Evolutionary conservation across 2,329 filamentous ascomycete genomes (phyloP).

Genomic region (Calonectria ilicicola): DNA sequence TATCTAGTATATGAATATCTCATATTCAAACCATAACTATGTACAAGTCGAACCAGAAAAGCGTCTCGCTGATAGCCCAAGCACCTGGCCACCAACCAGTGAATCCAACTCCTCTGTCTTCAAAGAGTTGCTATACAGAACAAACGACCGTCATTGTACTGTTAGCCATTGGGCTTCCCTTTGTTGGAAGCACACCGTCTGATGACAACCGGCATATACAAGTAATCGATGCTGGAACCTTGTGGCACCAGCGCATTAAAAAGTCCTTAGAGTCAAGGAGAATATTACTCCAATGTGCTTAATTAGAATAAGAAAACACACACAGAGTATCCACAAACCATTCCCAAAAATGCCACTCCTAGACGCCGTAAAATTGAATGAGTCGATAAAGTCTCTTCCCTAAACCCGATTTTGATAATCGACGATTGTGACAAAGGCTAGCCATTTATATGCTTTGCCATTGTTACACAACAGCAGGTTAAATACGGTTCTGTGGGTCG

Average conservation of each 20-base stretch:
- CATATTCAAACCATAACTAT: conserved; percentile 36
- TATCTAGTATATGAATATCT: conserved; percentile 24
- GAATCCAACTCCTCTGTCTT: conserved; percentile 16
- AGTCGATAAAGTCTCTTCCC: conserved; percentile 24
- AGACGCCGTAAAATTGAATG: conserved; percentile 40
- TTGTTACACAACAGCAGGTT: conserved; percentile 14
- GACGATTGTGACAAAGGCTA: conserved; percentile 23
- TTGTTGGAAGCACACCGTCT: background rate
- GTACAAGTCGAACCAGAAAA: conserved; percentile 27
- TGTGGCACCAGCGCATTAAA: conserved; percentile 33
- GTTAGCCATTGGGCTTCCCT: background rate
- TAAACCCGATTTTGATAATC: conserved; percentile 30
- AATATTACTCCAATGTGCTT: conserved; percentile 30
- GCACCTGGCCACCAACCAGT: conserved; percentile 9
- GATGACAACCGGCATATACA: conserved; percentile 23
- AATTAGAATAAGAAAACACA: conserved; percentile 27
- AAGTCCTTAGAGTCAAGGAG: conserved; percentile 23
- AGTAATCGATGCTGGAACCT: conserved; percentile 21
- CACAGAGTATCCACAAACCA: conserved; percentile 31
- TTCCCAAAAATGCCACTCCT: conserved; percentile 35
- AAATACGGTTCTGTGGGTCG: conserved; percentile 43
- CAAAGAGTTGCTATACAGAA: conserved; percentile 19
- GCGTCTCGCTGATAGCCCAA: conserved; percentile 21
- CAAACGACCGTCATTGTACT: conserved; percentile 12
- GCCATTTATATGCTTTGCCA: conserved; percentile 24